Evolutionary conservation across 2,329 filamentous ascomycete species (phyloP).

Genomic region (Paramyrothecium roridum): DNA sequence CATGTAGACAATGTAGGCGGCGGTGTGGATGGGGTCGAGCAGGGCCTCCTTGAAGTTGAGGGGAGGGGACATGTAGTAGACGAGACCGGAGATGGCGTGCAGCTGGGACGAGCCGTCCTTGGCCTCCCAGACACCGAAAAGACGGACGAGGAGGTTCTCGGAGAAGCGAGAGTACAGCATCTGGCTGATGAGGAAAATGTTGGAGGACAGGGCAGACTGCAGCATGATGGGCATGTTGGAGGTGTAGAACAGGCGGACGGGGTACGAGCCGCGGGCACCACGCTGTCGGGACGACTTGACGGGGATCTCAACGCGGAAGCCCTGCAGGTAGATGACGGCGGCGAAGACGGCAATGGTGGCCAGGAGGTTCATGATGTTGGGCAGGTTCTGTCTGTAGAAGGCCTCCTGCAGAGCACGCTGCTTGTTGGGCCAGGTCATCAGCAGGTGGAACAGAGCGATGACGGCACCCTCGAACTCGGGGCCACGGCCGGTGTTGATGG

Average conservation of each 20-base stretch:
- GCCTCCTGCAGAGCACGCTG: slow-evolving; percentile 96
- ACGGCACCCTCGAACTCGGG: slow-evolving; percentile 99
- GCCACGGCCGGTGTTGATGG: slow-evolving; percentile 98
- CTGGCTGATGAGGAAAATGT: slow-evolving; percentile 98
- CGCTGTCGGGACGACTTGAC: slow-evolving; percentile 99
- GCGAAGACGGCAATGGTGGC: slow-evolving; percentile 92
- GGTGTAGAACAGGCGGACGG: slow-evolving; percentile 98
- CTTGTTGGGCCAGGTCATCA: slow-evolving; percentile 99
- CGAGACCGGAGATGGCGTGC: slow-evolving; percentile 86
- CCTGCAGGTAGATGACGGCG: slow-evolving; percentile 97
- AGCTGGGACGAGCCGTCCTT: slow-evolving; percentile 95
- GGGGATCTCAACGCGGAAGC: slow-evolving; percentile 99
- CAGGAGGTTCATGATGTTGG: slow-evolving; percentile 98
- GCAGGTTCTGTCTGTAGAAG: slow-evolving; percentile 98
- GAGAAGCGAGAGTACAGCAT: slow-evolving; percentile 99
- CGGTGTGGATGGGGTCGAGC: slow-evolving; percentile 93
- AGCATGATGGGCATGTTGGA: slow-evolving; percentile 99
- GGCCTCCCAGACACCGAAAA: slow-evolving; percentile 98
- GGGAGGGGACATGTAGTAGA: slow-evolving; percentile 99
- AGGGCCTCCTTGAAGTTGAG: slow-evolving; percentile 97
- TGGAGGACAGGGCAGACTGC: slow-evolving; percentile 96
- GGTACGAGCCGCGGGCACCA: slow-evolving; percentile 97
- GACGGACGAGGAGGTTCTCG: slow-evolving; percentile 95
- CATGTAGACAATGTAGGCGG: slow-evolving; percentile 96
- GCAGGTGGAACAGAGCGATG: slow-evolving; percentile 94